Percentiles rank a stretch among this genome's conserved stretches.
Evolutionary conservation across 805 yeast genomes (phyloP).

Genomic region (Hanseniaspora guilliermondii): DNA sequence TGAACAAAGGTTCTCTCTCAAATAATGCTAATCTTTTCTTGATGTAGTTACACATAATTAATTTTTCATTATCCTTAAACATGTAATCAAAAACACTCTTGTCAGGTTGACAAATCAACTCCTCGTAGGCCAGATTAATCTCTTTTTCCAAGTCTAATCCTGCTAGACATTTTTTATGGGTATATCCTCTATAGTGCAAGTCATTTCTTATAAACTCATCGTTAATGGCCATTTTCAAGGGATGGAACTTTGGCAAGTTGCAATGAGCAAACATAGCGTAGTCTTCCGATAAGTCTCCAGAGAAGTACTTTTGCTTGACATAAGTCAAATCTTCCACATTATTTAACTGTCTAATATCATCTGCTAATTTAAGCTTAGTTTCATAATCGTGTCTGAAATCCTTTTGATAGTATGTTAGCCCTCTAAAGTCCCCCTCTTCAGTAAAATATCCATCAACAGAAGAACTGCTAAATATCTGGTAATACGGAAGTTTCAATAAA

Average conservation of each 20-base stretch:
- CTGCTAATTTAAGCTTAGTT: conserved; percentile 9
- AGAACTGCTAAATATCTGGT: conserved; percentile 35
- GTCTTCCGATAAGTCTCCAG: conserved; percentile 11
- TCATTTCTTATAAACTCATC: conserved; percentile 17
- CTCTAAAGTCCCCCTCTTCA: conserved; percentile 24
- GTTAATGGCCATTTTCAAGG: conserved; percentile 21
- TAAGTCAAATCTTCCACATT: not conserved
- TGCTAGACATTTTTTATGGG: conserved; percentile 13
- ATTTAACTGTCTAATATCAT: not conserved
- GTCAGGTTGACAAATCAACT: conserved; percentile 1
- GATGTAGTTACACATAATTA: conserved; percentile 9
- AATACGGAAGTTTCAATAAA: conserved; percentile 36
- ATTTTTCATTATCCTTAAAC: not conserved
- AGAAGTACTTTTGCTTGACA: conserved; percentile 11
- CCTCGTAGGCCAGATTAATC: conserved; percentile 8
- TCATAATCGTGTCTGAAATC: conserved; percentile 40
- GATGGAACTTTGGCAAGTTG: conserved; percentile 29
- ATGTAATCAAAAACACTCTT: conserved; percentile 1
- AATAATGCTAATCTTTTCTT: conserved; percentile 7
- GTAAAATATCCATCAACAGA: conserved; percentile 30
- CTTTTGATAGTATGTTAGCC: conserved; percentile 36
- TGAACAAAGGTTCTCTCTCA: conserved; percentile 4
- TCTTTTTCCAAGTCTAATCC: conserved; percentile 23
- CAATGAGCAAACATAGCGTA: conserved; percentile 30
- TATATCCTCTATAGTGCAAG: conserved; percentile 21